phyloP scores from a whole-genome alignment of 106 monocot species.

The Acorus calamus region DNA sequence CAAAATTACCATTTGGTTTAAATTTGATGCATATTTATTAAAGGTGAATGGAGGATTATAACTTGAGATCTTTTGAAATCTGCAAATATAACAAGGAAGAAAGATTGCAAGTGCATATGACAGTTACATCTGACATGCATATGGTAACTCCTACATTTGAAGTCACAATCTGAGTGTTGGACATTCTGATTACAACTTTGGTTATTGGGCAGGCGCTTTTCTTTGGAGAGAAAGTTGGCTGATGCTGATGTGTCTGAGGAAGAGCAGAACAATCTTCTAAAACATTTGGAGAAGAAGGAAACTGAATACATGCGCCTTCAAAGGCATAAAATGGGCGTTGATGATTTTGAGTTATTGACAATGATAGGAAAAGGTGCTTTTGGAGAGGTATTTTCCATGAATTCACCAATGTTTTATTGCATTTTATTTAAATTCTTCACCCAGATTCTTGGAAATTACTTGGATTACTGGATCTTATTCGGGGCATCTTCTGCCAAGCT shows the following conservation, averaged over 20 bases:
- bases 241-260: conserved; percentile 78
- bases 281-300: conserved; percentile 73
- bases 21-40: no score
- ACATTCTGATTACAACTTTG: not conserved
- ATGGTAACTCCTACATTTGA: no score
- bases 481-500: no score
- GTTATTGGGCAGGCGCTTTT: conserved; percentile 29
- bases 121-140: no score
- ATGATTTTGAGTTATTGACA: conserved; percentile 77
- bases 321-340: conserved; percentile 90
- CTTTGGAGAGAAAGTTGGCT: conserved; percentile 64
- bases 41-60: no score
- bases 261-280: conserved; percentile 65
- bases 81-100: no score
- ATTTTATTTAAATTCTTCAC: not conserved
- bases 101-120: no score
- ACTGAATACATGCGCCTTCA: conserved; percentile 92
- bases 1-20: no score
- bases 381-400: conserved; percentile 52
- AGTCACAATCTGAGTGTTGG: no score
- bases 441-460: no score
- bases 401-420: not conserved
- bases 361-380: conserved; percentile 95
- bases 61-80: no score
- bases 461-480: no score